A percentile compares a stretch with the other conserved stretches of the same genome.
Evolutionary conservation across 345 rosid genomes (phyloP).

Genomic region (Brassica napus): Da-Ae NC_063440.1:25236501-25237000

Average conservation of each 20-base stretch:
- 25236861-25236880: background rate
- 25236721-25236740: background rate
- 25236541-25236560: constrained; percentile 32
- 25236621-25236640: constrained; percentile 44
- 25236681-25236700: constrained; percentile 36
- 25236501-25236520: constrained; percentile 31
- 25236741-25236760: constrained; percentile 22
- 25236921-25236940: background rate
- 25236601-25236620: constrained; percentile 33
- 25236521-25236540: constrained; percentile 38
- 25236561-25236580: constrained; percentile 39
- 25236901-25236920: constrained; percentile 11
- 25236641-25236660: constrained; percentile 29
- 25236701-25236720: constrained; percentile 12
- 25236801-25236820: background rate
- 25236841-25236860: background rate
- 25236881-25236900: background rate
- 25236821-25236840: background rate
- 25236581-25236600: constrained; percentile 39
- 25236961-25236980: too few relatives aligned
- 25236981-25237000: too few relatives aligned
- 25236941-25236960: constrained; percentile 22
- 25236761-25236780: constrained; percentile 19
- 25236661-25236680: constrained; percentile 37
- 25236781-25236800: background rate